Evolutionary conservation across 2,329 filamentous ascomycete species (phyloP).

Genomic region (Xylariaceae sp.): DNA sequence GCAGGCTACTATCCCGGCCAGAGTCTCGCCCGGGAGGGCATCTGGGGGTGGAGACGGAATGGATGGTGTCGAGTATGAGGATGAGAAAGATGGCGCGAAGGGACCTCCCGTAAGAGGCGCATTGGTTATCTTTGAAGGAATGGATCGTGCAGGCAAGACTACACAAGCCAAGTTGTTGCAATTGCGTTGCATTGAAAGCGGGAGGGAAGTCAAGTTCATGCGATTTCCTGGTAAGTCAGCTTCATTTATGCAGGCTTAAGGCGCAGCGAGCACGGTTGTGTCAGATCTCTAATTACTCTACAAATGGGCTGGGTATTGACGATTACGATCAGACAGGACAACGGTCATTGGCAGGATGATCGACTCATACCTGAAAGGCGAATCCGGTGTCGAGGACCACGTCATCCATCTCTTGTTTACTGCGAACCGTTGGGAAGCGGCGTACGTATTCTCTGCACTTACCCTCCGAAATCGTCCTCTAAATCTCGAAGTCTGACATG

Average conservation of each 20-base stretch:
- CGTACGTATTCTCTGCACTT: slow-evolving; percentile 31
- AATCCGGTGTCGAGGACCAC: slow-evolving; percentile 75
- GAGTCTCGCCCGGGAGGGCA: slow-evolving; percentile 5
- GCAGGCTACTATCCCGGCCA: slow-evolving; percentile 23
- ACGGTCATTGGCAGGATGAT: slow-evolving; percentile 87
- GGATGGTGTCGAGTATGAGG: slow-evolving; percentile 16
- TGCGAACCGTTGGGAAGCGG: slow-evolving; percentile 83
- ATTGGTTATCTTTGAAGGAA: slow-evolving; percentile 80
- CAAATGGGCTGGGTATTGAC: slow-evolving; percentile 1
- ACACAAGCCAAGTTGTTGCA: slow-evolving; percentile 76
- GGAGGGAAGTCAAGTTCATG: slow-evolving; percentile 49
- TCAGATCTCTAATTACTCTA: not conserved
- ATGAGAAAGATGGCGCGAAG: not conserved
- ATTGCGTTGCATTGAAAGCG: slow-evolving; percentile 47
- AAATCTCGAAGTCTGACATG: not conserved
- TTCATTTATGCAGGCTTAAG: not conserved
- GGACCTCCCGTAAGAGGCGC: slow-evolving; percentile 53
- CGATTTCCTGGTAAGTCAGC: slow-evolving; percentile 51
- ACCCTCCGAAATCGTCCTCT: not conserved
- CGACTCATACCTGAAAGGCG: slow-evolving; percentile 71
- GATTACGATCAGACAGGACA: slow-evolving; percentile 58
- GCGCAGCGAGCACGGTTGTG: no score
- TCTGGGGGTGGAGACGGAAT: slow-evolving; percentile 19
- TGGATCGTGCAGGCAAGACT: slow-evolving; percentile 88
- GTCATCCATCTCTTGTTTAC: slow-evolving; percentile 87